A percentile compares a stretch with the other conserved stretches of the same genome.
These are phyloP conservation scores for Ciborinia camelliae DNA, from an alignment of 2,329 filamentous ascomycete genomes.

Conservation along the genomic window DNA sequence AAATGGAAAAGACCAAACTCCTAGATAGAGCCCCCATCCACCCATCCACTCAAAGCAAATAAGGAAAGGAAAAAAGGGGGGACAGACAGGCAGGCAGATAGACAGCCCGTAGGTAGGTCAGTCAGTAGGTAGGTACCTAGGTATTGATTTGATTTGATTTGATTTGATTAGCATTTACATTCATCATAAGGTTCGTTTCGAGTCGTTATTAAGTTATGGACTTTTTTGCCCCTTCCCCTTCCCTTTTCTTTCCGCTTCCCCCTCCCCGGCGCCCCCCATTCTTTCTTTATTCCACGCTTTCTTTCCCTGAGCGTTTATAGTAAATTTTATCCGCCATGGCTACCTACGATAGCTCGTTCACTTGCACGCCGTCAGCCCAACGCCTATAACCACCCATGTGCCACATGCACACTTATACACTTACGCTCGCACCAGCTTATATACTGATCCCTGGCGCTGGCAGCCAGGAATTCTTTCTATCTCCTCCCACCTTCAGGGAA, in stretches of 20 bases:
- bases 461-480: background rate
- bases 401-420: background rate
- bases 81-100: background rate
- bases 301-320: too few species aligned
- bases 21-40: too few species aligned
- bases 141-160: background rate
- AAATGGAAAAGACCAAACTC: too few species aligned
- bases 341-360: too few species aligned
- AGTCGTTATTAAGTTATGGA: background rate
- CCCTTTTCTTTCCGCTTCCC: too few species aligned
- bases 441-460: constrained; percentile 12
- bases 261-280: too few species aligned
- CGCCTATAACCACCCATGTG: background rate
- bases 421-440: constrained; percentile 10
- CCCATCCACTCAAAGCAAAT: too few species aligned
- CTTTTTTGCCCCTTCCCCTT: background rate
- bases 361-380: background rate
- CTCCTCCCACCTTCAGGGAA: too few species aligned
- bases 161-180: background rate
- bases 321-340: too few species aligned
- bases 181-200: constrained; percentile 8
- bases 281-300: too few species aligned
- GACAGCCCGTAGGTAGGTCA: background rate
- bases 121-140: too few species aligned
- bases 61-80: too few species aligned